Base-by-base conservation (phyloP, 2,329 filamentous ascomycete species). In the Pseudocercospora ulei region DNA sequence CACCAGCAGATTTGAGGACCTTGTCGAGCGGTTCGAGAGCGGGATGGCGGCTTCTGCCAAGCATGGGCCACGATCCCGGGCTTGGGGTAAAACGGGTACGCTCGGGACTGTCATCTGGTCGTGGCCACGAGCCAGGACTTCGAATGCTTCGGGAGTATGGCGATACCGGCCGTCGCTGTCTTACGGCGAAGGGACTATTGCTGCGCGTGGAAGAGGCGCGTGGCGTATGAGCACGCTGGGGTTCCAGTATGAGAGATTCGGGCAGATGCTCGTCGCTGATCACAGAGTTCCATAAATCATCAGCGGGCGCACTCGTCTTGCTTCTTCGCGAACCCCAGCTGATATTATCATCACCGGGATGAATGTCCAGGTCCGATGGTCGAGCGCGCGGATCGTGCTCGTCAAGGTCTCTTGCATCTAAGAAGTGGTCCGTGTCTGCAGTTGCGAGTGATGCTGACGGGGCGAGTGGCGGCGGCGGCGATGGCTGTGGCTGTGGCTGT, bases 341-440 rank as follows among this genome's bases (percentile, higher is more conserved):
- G 18, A 58, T 44, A 34, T 61, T 62, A 40, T 62, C 58, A 24
- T 62, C 59, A 3, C 59, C 59, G 14, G 54, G 46, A 11, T 52
- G 48, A 23, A 62, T 62, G 9, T 59, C 59, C 12, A 54, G 43
- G 5, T 49, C 46, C 2, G 44, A 35, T 19, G 44, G 28, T 22
- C 11, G 12, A 29, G 38, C 13, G 23, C 14, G 34, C 5, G 26
- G 18, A 11, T 24, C 28, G 7, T 26, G 35, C 7, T 56, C 56
- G 14, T 62, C 56, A 12, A 63, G 59, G n/a, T 60, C 61, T 12
- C 48, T 51, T 24, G 62, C 62, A 50, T 67, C 62, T 12, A 63
- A 61, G 49, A 64, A 65, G 12, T 61, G 50, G 41, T 65, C 62
- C 24, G 62, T 59, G 38, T 64, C 63, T 7, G 30, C 18, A 7